Evolutionary conservation across 257 asterid genomes (phyloP).

Genomic region (Nicotiana benthamiana): DNA sequence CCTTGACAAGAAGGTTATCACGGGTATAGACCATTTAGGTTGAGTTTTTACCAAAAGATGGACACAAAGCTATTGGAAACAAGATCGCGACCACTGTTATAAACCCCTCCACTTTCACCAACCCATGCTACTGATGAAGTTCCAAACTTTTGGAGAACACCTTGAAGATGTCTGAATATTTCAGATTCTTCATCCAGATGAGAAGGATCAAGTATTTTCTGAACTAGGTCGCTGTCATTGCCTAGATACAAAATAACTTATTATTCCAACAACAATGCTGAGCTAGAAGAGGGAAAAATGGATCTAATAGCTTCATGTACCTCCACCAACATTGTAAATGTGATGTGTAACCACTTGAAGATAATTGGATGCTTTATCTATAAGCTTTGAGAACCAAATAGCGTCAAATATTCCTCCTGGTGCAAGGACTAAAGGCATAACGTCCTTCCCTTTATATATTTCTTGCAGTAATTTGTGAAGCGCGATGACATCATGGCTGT

Average conservation of each 20-base stretch:
- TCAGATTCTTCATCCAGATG: conserved; percentile 33
- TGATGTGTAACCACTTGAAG: conserved; percentile 79
- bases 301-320: conserved; percentile 21
- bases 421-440: conserved; percentile 57
- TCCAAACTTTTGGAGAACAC: conserved; percentile 17
- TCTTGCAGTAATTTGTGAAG: conserved; percentile 44
- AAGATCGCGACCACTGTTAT: conserved; percentile 60
- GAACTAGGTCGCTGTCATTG: conserved; percentile 29
- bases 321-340: conserved; percentile 90
- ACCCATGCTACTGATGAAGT: conserved; percentile 42
- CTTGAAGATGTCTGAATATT: conserved; percentile 23
- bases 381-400: conserved; percentile 48
- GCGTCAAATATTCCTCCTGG: conserved; percentile 82
- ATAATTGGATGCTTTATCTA: conserved; percentile 31
- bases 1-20: neutral
- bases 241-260: conserved; percentile 18
- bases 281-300: neutral
- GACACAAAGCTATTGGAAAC: conserved; percentile 76
- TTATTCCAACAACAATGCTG: neutral
- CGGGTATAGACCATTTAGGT: neutral
- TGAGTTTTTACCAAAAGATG: conserved; percentile 62
- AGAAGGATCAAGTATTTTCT: conserved; percentile 37
- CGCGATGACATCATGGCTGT: conserved; percentile 37
- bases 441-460: conserved; percentile 31
- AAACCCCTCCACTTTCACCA: conserved; percentile 59